These are phyloP conservation scores for Uromyces viciae-fabae DNA, from an alignment of 1,284 basidiomycete species.

Conservation along the genomic window DNA sequence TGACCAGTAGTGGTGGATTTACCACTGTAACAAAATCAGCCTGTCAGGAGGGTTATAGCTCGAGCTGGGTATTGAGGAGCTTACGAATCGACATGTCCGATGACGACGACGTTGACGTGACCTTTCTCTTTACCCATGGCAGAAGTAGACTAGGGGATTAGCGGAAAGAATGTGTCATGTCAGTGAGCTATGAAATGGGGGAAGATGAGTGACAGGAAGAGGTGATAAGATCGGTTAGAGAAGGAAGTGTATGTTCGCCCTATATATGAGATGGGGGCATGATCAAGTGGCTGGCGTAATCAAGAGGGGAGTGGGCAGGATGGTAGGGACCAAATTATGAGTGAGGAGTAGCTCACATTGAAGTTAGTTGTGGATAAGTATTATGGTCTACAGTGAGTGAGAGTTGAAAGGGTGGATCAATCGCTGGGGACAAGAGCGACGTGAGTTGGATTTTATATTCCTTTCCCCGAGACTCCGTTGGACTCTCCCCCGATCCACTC, in stretches of 20 bases:
- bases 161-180: not conserved
- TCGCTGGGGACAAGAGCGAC: not conserved
- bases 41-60: not conserved
- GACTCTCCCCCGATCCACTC: not conserved
- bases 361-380: not conserved
- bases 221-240: not conserved
- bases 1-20: constrained; percentile 99
- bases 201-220: constrained; percentile 41
- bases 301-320: not conserved
- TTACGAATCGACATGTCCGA: constrained; percentile 90
- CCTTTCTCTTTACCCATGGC: constrained; percentile 54
- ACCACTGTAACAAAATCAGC: constrained; percentile 58
- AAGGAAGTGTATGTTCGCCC: too few species aligned
- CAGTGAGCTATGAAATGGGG: not conserved
- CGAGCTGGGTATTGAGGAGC: not conserved
- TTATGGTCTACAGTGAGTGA: not conserved
- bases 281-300: not conserved
- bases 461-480: not conserved
- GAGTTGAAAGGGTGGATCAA: not conserved
- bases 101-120: constrained; percentile 60
- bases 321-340: not conserved
- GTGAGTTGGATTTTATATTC: not conserved
- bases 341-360: not conserved
- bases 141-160: constrained; percentile 1
- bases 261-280: not conserved